Base-by-base conservation (phyloP, 352 stramenopile species). In the Blastocystis sp. region DNA sequence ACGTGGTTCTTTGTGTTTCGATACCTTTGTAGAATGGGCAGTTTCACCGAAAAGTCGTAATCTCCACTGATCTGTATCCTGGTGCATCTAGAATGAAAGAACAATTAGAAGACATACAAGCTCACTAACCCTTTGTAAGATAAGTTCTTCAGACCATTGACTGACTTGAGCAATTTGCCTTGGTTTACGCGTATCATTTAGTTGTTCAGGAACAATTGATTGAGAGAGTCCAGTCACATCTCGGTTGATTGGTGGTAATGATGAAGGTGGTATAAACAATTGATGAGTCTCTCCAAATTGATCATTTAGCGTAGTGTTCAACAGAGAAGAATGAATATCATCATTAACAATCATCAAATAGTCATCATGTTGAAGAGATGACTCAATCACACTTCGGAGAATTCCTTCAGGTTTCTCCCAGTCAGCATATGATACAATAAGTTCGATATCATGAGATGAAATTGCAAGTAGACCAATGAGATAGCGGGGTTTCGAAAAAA, bases 331-430 rank as follows among this genome's bases (percentile, higher is more conserved):
- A 24, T 46, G 14, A 19, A 80, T n/a, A 56, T 80, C 69, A 37
- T 35, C 21, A 12, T 80, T 42, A 52, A 80, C 12, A 32, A 80
- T 63, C 69, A 80, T 61, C 14, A 39, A 29, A 39, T 80, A 80
- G 46, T 39, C 24, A 37, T 49, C 46, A 56, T 80, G 69, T 57
- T 29, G 37, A 35, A 63, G 32, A 35, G 43, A 16, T 39, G 24
- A 42, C 21, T 35, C 14, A 6, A 73, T 42, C 35, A 73, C 24
- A 73, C 39, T 46, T 46, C 39, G 39, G 9, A 35, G 56, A 12
- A 35, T 63, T 11, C 21, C n/a, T 24, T 51, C 19, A 4, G 37
- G 35, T 39, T 73, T 43, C 46, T 73, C 61, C 21, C 24, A 46
- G 1, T 73, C 46, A 11, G 46, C 61, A 43, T 39, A 73, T 24